Evolutionary conservation across 2,329 filamentous ascomycete species (phyloP).

Genomic region (Ascochyta pisi): DNA sequence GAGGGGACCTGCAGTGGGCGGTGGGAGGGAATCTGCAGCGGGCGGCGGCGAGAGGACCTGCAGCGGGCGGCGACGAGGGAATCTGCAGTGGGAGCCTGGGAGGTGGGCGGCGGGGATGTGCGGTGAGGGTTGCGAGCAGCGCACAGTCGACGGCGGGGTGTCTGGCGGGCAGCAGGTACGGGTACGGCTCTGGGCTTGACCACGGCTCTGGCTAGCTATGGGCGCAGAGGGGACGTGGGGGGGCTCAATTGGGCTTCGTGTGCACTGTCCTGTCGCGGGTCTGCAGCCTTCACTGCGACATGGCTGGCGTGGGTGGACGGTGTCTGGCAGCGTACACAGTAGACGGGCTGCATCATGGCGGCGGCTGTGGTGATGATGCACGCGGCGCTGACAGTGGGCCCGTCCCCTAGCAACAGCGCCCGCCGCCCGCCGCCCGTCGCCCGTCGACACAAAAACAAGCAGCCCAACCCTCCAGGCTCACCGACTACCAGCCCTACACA

Average conservation of each 20-base stretch:
- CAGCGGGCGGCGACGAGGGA: conserved; percentile 1
- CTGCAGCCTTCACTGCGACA: conserved; percentile 3
- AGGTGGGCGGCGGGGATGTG: conserved; percentile 27
- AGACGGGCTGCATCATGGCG: no score
- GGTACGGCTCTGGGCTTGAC: no score
- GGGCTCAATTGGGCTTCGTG: not conserved
- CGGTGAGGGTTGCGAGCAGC: conserved; percentile 27
- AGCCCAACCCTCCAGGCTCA: not conserved
- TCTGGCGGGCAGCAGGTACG: not conserved
- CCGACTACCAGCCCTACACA: not conserved
- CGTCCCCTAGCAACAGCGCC: conserved; percentile 10
- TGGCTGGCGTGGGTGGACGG: not conserved
- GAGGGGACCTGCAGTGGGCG: no score
- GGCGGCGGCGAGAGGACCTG: no score
- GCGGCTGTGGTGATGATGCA: conserved; percentile 1
- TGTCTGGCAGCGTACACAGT: not conserved
- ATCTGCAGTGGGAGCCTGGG: conserved; percentile 20
- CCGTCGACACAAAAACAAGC: conserved; percentile 16
- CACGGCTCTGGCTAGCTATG: not conserved
- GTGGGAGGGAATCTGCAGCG: no score
- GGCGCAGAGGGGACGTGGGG: not conserved
- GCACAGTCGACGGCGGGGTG: conserved; percentile 6
- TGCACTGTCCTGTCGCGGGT: not conserved
- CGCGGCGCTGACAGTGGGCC: not conserved
- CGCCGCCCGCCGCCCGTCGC: no score